Conservation (phyloP, 2,329 filamentous ascomycete genomes). For the Ophiostoma angusticollis region DNA sequence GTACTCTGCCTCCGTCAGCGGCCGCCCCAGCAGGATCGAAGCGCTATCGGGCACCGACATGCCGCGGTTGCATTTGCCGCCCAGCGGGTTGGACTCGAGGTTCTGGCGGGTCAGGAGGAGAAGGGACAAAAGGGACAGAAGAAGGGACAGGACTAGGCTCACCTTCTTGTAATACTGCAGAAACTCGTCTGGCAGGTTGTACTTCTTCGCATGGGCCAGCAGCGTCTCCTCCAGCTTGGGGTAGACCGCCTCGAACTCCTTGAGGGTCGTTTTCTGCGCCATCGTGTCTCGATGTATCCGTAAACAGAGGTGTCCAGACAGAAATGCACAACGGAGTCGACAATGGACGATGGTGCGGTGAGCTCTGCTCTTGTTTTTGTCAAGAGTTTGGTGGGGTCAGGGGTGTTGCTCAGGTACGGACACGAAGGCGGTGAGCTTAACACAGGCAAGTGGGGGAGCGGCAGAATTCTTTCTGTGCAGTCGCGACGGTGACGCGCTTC, state of each 20-base stretch:
- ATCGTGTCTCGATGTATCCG: slow-evolving; percentile 28
- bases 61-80: slow-evolving; percentile 97
- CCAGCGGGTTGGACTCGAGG: slow-evolving; percentile 73
- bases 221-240: slow-evolving; percentile 75
- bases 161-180: slow-evolving; percentile 81
- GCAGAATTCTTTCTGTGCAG: too few relatives aligned
- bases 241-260: slow-evolving; percentile 85
- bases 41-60: slow-evolving; percentile 93
- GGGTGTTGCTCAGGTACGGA: background rate
- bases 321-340: too few relatives aligned
- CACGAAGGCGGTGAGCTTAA: slow-evolving; percentile 9
- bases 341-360: too few relatives aligned
- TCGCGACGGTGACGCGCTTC: too few relatives aligned
- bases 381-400: background rate
- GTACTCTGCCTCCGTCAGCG: slow-evolving; percentile 71
- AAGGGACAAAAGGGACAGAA: slow-evolving; percentile 2
- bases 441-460: background rate
- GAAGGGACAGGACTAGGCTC: slow-evolving; percentile 16
- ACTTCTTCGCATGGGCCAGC: slow-evolving; percentile 62
- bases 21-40: slow-evolving; percentile 58
- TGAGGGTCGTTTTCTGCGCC: slow-evolving; percentile 61
- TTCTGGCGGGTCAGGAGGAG: slow-evolving; percentile 37
- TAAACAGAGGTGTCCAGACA: too few relatives aligned
- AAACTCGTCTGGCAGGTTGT: slow-evolving; percentile 71
- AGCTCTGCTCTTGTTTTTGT: too few relatives aligned